Conservation (phyloP, 2,329 filamentous ascomycete genomes). For the Drechmeria coniospora region DNA sequence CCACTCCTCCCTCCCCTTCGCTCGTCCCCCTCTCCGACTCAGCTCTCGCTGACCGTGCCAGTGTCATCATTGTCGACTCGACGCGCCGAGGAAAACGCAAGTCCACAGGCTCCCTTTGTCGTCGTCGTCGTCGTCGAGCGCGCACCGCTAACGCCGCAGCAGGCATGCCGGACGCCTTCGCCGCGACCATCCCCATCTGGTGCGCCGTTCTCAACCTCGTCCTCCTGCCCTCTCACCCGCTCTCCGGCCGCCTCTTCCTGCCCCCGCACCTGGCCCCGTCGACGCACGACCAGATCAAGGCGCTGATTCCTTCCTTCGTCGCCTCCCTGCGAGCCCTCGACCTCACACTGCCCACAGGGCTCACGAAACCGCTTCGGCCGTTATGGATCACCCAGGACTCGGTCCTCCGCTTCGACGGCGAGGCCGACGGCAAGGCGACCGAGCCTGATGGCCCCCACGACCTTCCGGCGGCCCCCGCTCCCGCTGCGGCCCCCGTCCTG, state of each 20-base stretch:
- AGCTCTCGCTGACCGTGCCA: constrained; percentile 15
- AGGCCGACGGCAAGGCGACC: constrained; percentile 6
- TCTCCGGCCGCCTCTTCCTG: constrained; percentile 43
- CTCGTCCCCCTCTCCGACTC: background rate
- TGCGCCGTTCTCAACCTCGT: constrained; percentile 69
- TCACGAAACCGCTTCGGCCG: constrained; percentile 60
- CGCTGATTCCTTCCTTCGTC: constrained; percentile 41
- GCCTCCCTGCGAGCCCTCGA: constrained; percentile 36
- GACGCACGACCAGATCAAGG: constrained; percentile 64
- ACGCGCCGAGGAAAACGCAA: constrained; percentile 76
- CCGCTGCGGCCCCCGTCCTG: too few species aligned
- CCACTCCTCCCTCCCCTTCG: background rate
- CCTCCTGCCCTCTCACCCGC: constrained; percentile 48
- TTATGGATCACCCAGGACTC: constrained; percentile 69
- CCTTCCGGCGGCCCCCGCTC: too few species aligned
- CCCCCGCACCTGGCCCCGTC: constrained; percentile 56
- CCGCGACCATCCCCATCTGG: constrained; percentile 91
- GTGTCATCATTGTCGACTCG: constrained; percentile 78
- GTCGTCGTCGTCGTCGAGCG: background rate
- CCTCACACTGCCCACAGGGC: constrained; percentile 35
- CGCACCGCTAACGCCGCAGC: constrained; percentile 5
- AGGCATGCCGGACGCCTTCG: constrained; percentile 87
- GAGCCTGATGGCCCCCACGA: background rate
- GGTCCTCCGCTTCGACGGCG: constrained; percentile 14
- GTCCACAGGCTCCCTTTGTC: constrained; percentile 9